These are phyloP conservation scores for Eucalyptus camaldulensis DNA, from an alignment of 345 rosid species.

Conservation along the genomic window DNA sequence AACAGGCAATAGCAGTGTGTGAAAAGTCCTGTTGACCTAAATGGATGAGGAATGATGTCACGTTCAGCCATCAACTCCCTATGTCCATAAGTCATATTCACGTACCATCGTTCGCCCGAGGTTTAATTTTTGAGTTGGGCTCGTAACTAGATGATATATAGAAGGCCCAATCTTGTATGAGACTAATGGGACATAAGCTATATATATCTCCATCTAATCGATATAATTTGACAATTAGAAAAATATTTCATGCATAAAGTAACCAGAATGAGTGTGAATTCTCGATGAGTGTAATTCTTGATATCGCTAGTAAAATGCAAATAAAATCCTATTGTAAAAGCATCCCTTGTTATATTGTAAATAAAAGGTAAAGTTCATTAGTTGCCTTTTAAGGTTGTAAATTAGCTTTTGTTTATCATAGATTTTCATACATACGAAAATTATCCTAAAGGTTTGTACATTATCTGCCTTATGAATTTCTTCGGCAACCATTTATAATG, in stretches of 20 bases:
- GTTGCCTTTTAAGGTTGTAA: too few relatives aligned
- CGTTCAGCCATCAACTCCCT: neutral
- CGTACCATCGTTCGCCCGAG: fast-evolving
- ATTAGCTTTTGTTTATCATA: too few relatives aligned
- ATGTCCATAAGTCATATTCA: neutral
- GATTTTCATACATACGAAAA: too few relatives aligned
- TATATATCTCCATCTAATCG: too few relatives aligned
- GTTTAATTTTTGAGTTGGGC: too few relatives aligned
- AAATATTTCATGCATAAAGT: neutral
- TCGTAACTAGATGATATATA: too few relatives aligned
- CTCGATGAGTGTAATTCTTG: neutral
- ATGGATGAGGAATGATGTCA: neutral
- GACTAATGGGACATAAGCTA: neutral
- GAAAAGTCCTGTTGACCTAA: neutral
- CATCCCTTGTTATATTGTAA: neutral
- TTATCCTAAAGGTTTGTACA: too few relatives aligned
- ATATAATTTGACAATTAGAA: neutral
- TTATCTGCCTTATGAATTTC: too few relatives aligned
- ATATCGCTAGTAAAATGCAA: neutral
- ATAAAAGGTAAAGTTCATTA: too few relatives aligned
- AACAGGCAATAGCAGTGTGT: neutral
- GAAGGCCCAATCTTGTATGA: fast-evolving
- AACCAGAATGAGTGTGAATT: neutral
- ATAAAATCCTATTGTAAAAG: fast-evolving
- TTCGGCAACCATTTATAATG: too few relatives aligned